phyloP scores from a whole-genome alignment of 2,329 filamentous ascomycete species.

The Tricladium varicosporioides region DNA sequence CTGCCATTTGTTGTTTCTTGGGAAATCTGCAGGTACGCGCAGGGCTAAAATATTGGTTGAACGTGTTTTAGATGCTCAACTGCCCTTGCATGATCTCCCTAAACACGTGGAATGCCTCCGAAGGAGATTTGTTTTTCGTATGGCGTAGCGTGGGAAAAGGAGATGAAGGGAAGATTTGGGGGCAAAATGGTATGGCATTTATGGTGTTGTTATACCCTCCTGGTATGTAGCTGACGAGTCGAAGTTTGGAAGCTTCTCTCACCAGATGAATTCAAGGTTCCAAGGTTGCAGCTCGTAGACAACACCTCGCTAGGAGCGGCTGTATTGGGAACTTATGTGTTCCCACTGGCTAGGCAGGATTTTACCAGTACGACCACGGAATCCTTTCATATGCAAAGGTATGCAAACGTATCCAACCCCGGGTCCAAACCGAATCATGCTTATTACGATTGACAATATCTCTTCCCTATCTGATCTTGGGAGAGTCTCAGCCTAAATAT shows the following conservation, averaged over 20 bases:
- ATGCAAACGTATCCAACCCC: not conserved
- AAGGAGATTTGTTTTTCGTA: not conserved
- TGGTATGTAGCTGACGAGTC: too few species aligned
- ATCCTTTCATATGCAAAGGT: not conserved
- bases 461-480: not conserved
- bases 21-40: not conserved
- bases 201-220: too few species aligned
- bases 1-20: not conserved
- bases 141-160: not conserved
- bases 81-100: conserved; percentile 1
- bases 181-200: not conserved
- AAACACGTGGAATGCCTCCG: not conserved
- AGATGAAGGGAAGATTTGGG: not conserved
- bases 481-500: conserved; percentile 2
- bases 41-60: not conserved
- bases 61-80: not conserved
- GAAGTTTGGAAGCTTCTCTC: too few species aligned
- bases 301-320: not conserved
- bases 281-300: not conserved
- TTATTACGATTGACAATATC: not conserved
- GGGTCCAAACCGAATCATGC: not conserved
- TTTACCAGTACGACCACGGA: not conserved
- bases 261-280: too few species aligned
- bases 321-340: not conserved
- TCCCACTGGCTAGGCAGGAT: not conserved